phyloP scores from a whole-genome alignment of 108 stramenopile species.

The Mayamaea pseudoterrestris region DNA sequence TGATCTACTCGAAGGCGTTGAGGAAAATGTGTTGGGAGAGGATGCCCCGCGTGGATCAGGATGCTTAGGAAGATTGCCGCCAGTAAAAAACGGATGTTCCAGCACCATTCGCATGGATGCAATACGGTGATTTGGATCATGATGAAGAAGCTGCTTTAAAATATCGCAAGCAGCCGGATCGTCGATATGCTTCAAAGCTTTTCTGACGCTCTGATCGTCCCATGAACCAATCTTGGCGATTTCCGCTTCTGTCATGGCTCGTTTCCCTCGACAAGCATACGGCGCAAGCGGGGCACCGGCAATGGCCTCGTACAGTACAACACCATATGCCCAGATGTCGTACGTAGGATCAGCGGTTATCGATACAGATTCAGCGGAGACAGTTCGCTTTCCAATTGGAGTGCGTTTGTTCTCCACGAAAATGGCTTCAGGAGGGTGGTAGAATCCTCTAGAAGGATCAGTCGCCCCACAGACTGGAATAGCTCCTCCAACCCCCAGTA shows the following conservation, averaged over 20 bases:
- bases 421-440: constrained; percentile 79
- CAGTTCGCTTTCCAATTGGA: constrained; percentile 44
- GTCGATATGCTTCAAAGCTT: constrained; percentile 48
- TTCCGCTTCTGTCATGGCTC: constrained; percentile 57
- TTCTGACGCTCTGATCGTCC: constrained; percentile 64
- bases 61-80: constrained; percentile 5
- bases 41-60: background rate
- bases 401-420: constrained; percentile 47
- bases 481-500: constrained; percentile 77
- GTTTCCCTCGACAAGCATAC: constrained; percentile 74
- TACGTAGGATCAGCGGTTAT: constrained; percentile 56
- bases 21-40: constrained; percentile 2
- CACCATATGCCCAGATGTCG: constrained; percentile 79
- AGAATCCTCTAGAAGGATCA: constrained; percentile 74
- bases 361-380: constrained; percentile 50
- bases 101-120: constrained; percentile 54
- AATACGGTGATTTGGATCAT: constrained; percentile 44
- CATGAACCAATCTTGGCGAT: constrained; percentile 68
- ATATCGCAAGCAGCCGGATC: constrained; percentile 39
- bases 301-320: constrained; percentile 70
- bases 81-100: constrained; percentile 68
- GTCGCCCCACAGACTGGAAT: constrained; percentile 53
- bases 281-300: constrained; percentile 63
- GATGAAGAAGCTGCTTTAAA: constrained; percentile 51
- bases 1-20: background rate